Conservation (phyloP, 768 basidiomycete species). For the Postia placenta region DNA sequence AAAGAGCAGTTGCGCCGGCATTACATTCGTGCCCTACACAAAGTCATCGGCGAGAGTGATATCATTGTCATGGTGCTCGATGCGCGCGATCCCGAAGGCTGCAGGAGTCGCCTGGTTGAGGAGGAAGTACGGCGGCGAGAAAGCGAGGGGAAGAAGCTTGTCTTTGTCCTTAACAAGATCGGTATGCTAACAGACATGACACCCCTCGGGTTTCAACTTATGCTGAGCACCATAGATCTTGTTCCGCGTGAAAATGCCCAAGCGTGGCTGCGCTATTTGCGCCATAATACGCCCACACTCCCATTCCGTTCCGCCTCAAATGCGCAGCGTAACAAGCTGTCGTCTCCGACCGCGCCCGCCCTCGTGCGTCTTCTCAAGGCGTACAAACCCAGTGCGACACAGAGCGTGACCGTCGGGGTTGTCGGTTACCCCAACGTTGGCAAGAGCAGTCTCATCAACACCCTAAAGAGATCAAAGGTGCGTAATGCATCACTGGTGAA, state of each 20-base stretch:
- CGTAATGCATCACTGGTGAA: slow-evolving; percentile 16
- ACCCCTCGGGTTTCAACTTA: background rate
- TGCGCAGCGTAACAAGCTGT: slow-evolving; percentile 76
- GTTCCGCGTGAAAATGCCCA: slow-evolving; percentile 86
- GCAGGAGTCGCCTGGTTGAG: slow-evolving; percentile 86
- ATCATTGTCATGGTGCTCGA: slow-evolving; percentile 88
- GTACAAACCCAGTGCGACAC: slow-evolving; percentile 59
- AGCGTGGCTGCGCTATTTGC: slow-evolving; percentile 85
- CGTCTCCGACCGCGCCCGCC: slow-evolving; percentile 68
- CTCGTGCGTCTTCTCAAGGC: slow-evolving; percentile 81
- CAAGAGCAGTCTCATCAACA: slow-evolving; percentile 92
- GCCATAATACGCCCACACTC: slow-evolving; percentile 87
- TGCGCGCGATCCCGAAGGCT: slow-evolving; percentile 93
- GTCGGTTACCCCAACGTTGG: slow-evolving; percentile 98
- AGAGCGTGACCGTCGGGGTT: slow-evolving; percentile 80
- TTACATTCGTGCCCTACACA: slow-evolving; percentile 76
- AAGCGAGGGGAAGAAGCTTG: slow-evolving; percentile 82
- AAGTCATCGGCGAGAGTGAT: slow-evolving; percentile 91
- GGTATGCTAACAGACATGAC: slow-evolving; percentile 42
- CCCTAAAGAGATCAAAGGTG: slow-evolving; percentile 72
- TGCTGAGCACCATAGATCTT: slow-evolving; percentile 52
- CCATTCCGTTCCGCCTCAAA: slow-evolving; percentile 82
- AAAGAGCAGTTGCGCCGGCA: slow-evolving; percentile 67
- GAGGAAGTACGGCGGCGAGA: slow-evolving; percentile 87
- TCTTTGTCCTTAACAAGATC: slow-evolving; percentile 96